Evolutionary conservation across 2,329 filamentous ascomycete genomes (phyloP).

Genomic region (Diaporthe destruens): DNA sequence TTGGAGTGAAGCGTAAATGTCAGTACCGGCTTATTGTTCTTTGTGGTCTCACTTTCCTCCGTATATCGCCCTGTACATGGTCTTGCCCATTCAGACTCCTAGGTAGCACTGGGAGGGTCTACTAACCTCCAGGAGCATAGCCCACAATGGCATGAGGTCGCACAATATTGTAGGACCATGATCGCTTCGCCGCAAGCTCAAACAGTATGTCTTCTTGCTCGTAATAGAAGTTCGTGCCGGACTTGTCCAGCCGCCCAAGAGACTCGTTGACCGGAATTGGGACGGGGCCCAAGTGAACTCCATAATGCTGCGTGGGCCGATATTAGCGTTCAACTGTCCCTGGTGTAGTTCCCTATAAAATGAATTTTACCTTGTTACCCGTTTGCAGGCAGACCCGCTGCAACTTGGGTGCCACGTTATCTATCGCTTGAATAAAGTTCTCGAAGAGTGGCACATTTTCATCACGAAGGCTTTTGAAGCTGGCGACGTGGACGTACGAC

Average conservation of each 20-base stretch:
- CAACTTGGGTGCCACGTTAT: constrained; percentile 25
- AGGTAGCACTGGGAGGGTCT: not conserved
- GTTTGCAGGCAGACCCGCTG: constrained; percentile 37
- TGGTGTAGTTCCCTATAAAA: not conserved
- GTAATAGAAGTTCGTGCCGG: not conserved
- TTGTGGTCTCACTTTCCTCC: not conserved
- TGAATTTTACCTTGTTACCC: constrained; percentile 31
- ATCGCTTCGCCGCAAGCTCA: not conserved
- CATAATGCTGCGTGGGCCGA: not conserved
- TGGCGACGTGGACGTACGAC: constrained; percentile 36
- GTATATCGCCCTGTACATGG: not conserved
- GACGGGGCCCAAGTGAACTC: not conserved
- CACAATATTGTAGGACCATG: constrained; percentile 44
- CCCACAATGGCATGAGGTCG: constrained; percentile 48
- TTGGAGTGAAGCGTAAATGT: not conserved
- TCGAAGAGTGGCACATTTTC: constrained; percentile 37
- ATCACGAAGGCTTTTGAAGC: constrained; percentile 35
- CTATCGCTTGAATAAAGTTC: constrained; percentile 35
- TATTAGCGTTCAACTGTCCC: not conserved
- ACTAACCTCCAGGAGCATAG: constrained; percentile 46
- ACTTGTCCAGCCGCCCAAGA: not conserved
- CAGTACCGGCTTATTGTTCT: not conserved
- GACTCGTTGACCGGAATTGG: not conserved
- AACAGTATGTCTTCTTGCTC: not conserved
- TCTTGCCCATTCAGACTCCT: not conserved